Conservation (phyloP, 768 basidiomycete species). For the Tricholoma terreum region DNA sequence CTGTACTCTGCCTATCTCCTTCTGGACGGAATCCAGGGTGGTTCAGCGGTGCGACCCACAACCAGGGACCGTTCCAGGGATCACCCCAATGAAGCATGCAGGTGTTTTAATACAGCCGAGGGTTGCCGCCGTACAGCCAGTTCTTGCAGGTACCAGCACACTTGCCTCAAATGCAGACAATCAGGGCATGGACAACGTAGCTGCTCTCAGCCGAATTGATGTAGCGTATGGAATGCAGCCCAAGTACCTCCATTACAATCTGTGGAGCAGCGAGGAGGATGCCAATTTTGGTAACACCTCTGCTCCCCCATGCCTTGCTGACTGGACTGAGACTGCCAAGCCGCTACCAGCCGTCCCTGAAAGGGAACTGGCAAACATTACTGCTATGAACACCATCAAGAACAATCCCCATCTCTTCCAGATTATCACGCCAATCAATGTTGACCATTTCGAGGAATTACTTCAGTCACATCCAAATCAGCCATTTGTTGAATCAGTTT, state of each 20-base stretch:
- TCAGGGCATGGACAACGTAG: constrained; percentile 9
- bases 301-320: no score
- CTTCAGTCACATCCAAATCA: no score
- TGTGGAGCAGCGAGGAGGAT: constrained; percentile 7
- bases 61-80: background rate
- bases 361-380: constrained; percentile 11
- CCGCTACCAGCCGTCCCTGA: constrained; percentile 16
- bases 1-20: background rate
- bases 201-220: constrained; percentile 11
- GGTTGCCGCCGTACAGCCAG: background rate
- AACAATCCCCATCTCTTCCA: constrained; percentile 28
- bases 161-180: background rate
- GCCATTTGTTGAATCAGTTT: no score
- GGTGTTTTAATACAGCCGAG: background rate
- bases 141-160: background rate
- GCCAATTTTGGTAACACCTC: background rate
- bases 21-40: background rate
- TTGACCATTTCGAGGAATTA: constrained; percentile 12
- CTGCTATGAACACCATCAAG: constrained; percentile 19
- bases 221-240: constrained; percentile 15
- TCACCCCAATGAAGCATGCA: background rate
- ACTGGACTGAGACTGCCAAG: constrained; percentile 16
- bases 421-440: constrained; percentile 29
- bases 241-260: constrained; percentile 14
- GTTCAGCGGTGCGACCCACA: background rate